These are phyloP conservation scores for Panaeolus papilionaceus DNA, from an alignment of 768 basidiomycete genomes.

Conservation along the genomic window DNA sequence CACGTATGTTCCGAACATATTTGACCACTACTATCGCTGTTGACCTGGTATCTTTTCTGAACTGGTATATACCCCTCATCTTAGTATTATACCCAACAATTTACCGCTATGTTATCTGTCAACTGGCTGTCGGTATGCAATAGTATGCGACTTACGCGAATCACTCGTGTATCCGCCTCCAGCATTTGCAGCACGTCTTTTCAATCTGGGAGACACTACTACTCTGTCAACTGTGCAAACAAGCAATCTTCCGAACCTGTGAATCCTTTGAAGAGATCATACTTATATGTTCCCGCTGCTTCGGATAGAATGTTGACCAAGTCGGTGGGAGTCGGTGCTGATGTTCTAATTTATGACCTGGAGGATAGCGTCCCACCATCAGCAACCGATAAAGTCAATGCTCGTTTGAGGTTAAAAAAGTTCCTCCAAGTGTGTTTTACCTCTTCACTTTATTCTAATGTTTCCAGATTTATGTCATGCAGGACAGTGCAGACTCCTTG, in stretches of 20 bases:
- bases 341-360: conserved; percentile 86
- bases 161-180: neutral
- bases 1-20: too few relatives aligned
- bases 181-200: neutral
- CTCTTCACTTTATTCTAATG: neutral
- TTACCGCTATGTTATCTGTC: neutral
- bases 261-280: conserved; percentile 52
- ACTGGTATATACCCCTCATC: neutral
- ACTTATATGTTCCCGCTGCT: conserved; percentile 83
- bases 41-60: neutral
- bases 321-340: conserved; percentile 65
- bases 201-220: neutral
- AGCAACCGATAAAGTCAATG: conserved; percentile 62
- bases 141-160: neutral
- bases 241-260: neutral
- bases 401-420: conserved; percentile 56
- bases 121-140: neutral
- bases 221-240: neutral
- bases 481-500: conserved; percentile 37
- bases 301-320: conserved; percentile 85
- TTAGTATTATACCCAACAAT: neutral
- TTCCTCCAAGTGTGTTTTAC: conserved; percentile 57
- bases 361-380: conserved; percentile 86
- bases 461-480: neutral
- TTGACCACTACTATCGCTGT: neutral